These are phyloP conservation scores for Pseudozyma flocculosa DNA, from an alignment of 1,284 basidiomycete species.

Conservation along the genomic window DNA sequence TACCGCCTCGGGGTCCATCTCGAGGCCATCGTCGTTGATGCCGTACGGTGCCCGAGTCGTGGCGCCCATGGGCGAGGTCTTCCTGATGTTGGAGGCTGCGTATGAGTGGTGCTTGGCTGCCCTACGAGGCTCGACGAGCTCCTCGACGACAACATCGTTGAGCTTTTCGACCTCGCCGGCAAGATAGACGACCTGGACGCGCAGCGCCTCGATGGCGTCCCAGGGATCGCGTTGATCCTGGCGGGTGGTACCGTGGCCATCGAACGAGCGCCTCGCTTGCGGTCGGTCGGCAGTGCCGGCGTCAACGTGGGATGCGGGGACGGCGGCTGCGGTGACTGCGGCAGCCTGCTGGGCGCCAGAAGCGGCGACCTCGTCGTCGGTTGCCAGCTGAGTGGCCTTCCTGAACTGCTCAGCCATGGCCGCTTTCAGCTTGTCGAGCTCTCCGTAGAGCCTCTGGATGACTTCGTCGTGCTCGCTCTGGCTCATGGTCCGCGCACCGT, in stretches of 20 bases:
- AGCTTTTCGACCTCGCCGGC: constrained; percentile 29
- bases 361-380: not conserved
- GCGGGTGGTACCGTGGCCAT: no score
- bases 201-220: constrained; percentile 31
- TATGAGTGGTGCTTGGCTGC: not conserved
- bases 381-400: constrained; percentile 4
- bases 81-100: not conserved
- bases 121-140: constrained; percentile 4
- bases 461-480: constrained; percentile 15
- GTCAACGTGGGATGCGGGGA: no score
- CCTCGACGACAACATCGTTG: constrained; percentile 27
- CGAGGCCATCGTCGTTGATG: not conserved
- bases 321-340: no score
- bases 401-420: constrained; percentile 34
- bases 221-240: constrained; percentile 35
- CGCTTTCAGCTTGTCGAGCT: constrained; percentile 22
- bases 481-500: not conserved
- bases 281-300: no score
- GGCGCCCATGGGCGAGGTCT: no score
- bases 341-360: no score
- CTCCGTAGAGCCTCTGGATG: constrained; percentile 28
- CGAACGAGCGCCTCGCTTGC: no score
- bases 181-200: constrained; percentile 24
- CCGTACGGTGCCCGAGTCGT: not conserved
- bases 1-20: not conserved